Evolutionary conservation across 345 rosid genomes (phyloP).

Genomic region (Citropsis articulata): DNA sequence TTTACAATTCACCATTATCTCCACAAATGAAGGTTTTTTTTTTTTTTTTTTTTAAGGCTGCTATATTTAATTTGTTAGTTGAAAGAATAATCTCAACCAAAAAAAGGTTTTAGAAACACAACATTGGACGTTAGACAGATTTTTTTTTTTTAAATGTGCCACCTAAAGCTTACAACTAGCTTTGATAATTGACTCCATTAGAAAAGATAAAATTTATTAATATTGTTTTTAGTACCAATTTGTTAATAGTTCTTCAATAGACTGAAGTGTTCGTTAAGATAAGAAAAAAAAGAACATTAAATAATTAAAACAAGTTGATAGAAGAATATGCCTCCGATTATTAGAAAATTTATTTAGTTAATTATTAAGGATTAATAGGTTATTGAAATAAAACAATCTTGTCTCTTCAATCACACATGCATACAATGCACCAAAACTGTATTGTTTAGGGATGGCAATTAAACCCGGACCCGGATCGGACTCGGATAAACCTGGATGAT

Average conservation of each 20-base stretch:
- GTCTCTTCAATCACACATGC: neutral
- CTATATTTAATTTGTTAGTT: neutral
- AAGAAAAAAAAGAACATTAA: neutral
- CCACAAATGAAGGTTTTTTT: neutral
- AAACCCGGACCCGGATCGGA: too few species aligned
- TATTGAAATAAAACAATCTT: too few species aligned
- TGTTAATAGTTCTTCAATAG: neutral
- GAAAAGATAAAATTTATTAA: neutral
- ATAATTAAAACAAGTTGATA: neutral
- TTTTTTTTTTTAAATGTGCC: neutral
- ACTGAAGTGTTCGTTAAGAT: neutral
- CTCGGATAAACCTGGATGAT: too few species aligned
- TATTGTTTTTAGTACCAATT: neutral
- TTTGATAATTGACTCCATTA: neutral
- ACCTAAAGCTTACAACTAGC: neutral
- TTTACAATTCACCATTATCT: neutral
- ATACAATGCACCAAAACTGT: neutral
- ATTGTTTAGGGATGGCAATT: too few species aligned
- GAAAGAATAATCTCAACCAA: neutral
- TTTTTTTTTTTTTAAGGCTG: too few species aligned
- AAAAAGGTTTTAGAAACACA: too few species aligned
- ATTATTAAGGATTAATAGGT: neutral
- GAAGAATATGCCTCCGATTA: neutral
- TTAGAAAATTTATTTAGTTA: neutral
- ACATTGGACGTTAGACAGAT: too few species aligned